Percentiles rank a stretch among this genome's conserved stretches.
Conservation (phyloP, 176 grass and related monocot species). For the Saccharum officinarum region DNA sequence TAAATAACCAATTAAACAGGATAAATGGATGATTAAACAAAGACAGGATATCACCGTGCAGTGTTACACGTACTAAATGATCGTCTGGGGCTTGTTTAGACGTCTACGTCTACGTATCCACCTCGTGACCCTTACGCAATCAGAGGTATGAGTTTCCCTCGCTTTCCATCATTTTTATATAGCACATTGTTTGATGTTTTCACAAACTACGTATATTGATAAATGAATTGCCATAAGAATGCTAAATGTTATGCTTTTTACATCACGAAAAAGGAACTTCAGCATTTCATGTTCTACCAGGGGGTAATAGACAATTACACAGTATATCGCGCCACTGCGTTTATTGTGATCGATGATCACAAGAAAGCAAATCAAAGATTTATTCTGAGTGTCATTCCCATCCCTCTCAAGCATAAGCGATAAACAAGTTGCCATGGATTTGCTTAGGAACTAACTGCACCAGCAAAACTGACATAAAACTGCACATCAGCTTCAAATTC, state of each 20-base stretch:
- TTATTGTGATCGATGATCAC: slow-evolving; percentile 30
- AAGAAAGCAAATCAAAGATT: slow-evolving; percentile 33
- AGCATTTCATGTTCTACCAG: neutral
- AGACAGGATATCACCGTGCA: too few species aligned
- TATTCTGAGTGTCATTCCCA: slow-evolving; percentile 24
- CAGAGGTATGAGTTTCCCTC: too few species aligned
- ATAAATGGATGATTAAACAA: too few species aligned
- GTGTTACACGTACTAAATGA: too few species aligned
- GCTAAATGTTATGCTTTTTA: neutral
- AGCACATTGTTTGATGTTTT: neutral
- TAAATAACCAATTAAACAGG: too few species aligned
- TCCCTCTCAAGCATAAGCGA: slow-evolving; percentile 10
- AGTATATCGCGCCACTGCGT: neutral
- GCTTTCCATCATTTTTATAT: neutral
- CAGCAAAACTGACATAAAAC: slow-evolving; percentile 43
- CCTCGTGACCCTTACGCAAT: too few species aligned
- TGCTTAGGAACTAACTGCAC: slow-evolving; percentile 33
- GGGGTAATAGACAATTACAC: neutral
- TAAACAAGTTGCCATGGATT: slow-evolving; percentile 28
- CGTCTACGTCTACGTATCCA: too few species aligned
- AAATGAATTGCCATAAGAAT: neutral
- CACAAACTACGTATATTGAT: neutral
- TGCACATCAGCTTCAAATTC: slow-evolving; percentile 34
- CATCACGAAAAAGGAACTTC: neutral
- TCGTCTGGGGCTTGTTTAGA: too few species aligned